Conservation (phyloP, 2,329 filamentous ascomycete species). For the Diaporthe velutina region DNA sequence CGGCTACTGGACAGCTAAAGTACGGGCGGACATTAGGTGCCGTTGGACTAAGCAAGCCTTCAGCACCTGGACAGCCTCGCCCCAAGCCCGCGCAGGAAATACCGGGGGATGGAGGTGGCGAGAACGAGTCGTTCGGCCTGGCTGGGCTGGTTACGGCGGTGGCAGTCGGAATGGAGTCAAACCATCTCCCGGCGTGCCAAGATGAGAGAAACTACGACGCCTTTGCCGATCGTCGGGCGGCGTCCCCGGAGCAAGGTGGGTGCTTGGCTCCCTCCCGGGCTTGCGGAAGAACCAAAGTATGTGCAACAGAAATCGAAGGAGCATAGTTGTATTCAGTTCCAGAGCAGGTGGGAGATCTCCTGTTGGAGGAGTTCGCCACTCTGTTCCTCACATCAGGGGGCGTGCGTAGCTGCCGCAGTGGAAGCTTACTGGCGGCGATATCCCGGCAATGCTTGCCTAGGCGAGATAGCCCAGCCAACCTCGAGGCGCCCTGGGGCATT, state of each 20-base stretch:
- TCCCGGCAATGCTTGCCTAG: slow-evolving; percentile 4
- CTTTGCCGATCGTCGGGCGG: slow-evolving; percentile 26
- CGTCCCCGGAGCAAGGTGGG: not conserved
- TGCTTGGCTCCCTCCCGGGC: slow-evolving; percentile 29
- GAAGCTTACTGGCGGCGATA: slow-evolving; percentile 19
- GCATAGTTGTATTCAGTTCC: not conserved
- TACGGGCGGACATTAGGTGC: not conserved
- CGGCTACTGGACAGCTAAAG: not conserved
- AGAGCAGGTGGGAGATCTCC: slow-evolving; percentile 9
- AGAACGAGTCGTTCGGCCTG: slow-evolving; percentile 18
- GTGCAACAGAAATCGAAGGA: not conserved
- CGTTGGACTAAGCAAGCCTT: not conserved
- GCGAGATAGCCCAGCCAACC: not conserved
- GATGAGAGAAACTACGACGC: slow-evolving; percentile 16
- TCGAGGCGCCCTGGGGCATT: not conserved
- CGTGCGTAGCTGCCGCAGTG: not conserved
- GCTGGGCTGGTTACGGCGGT: slow-evolving; percentile 6
- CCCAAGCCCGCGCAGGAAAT: not conserved
- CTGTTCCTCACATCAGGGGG: slow-evolving; percentile 17
- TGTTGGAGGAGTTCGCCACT: slow-evolving; percentile 9
- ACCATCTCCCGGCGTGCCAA: slow-evolving; percentile 19
- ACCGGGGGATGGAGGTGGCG: slow-evolving; percentile 2
- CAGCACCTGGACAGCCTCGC: slow-evolving; percentile 4
- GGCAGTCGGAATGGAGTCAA: slow-evolving; percentile 4
- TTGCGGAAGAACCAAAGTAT: slow-evolving; percentile 15